Percentiles rank a stretch among this genome's conserved stretches.
Conservation (phyloP, 176 grass and related monocot species). For the Cenchrus americanus region DNA sequence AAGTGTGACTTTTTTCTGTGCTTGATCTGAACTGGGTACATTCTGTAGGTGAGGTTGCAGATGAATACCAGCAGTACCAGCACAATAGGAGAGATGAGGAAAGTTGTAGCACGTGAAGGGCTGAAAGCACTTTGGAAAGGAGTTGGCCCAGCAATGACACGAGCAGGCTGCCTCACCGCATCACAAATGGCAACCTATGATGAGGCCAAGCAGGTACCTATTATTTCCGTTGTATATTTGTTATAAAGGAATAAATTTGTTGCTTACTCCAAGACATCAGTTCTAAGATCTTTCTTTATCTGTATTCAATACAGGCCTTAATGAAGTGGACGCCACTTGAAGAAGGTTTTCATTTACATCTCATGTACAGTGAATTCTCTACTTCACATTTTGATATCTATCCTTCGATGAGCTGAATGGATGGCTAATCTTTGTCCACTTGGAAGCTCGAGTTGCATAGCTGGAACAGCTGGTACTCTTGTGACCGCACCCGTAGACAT, state of each 20-base stretch:
- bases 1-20: constrained; percentile 7
- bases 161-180: constrained; percentile 88
- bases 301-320: constrained; percentile 61
- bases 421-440: constrained; percentile 40
- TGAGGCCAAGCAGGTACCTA: constrained; percentile 77
- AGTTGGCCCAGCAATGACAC: constrained; percentile 93
- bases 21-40: constrained; percentile 28
- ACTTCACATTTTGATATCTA: constrained; percentile 27
- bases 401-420: constrained; percentile 43
- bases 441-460: constrained; percentile 90
- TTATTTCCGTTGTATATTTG: constrained; percentile 4
- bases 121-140: constrained; percentile 93
- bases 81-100: constrained; percentile 63
- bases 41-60: constrained; percentile 80
- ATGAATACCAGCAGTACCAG: constrained; percentile 65
- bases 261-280: background rate
- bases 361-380: constrained; percentile 80
- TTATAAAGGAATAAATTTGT: background rate
- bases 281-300: constrained; percentile 4
- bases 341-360: constrained; percentile 91
- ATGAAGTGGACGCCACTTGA: constrained; percentile 77
- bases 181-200: constrained; percentile 98
- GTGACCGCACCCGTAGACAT: constrained; percentile 84
- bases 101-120: constrained; percentile 78
- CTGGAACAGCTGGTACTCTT: constrained; percentile 84